Conservation (phyloP, 2,329 filamentous ascomycete genomes). For the Akanthomyces dipterigenus region DNA sequence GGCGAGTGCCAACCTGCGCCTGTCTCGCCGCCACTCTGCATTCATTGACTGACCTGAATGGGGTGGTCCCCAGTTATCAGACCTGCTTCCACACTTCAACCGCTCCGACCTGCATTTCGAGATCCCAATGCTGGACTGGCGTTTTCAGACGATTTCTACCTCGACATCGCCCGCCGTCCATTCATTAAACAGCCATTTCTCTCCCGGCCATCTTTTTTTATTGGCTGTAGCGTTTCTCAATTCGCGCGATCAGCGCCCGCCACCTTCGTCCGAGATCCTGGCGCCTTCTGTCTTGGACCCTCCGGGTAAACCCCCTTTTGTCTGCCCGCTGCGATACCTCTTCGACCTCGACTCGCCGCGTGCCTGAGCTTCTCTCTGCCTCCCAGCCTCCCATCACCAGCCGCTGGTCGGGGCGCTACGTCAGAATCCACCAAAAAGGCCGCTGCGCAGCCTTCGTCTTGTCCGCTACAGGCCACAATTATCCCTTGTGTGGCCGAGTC, state of each 20-base stretch:
- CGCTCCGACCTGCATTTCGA: slow-evolving; percentile 5
- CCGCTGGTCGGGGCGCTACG: not conserved
- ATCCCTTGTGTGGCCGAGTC: not conserved
- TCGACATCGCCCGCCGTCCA: slow-evolving; percentile 5
- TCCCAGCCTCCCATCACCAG: not conserved
- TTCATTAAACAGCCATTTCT: not conserved
- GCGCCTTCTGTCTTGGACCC: not conserved
- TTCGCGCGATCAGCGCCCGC: not conserved
- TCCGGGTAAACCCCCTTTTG: slow-evolving; percentile 9
- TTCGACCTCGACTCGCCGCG: slow-evolving; percentile 4
- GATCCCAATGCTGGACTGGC: slow-evolving; percentile 7
- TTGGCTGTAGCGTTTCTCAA: slow-evolving; percentile 9
- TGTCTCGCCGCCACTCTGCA: slow-evolving; percentile 1
- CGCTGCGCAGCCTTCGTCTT: slow-evolving; percentile 6
- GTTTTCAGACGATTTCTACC: slow-evolving; percentile 3
- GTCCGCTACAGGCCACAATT: slow-evolving; percentile 3
- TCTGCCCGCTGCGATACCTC: not conserved
- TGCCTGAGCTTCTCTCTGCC: not conserved
- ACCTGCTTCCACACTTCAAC: slow-evolving; percentile 10
- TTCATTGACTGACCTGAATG: slow-evolving; percentile 3
- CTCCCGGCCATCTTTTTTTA: slow-evolving; percentile 7
- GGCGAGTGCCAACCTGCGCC: not conserved
- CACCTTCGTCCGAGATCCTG: not conserved
- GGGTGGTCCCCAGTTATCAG: slow-evolving; percentile 1
- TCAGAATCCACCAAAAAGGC: not conserved